Base-by-base conservation (phyloP, 176 grass and related monocot genomes). In the Avena sativa region DNA sequence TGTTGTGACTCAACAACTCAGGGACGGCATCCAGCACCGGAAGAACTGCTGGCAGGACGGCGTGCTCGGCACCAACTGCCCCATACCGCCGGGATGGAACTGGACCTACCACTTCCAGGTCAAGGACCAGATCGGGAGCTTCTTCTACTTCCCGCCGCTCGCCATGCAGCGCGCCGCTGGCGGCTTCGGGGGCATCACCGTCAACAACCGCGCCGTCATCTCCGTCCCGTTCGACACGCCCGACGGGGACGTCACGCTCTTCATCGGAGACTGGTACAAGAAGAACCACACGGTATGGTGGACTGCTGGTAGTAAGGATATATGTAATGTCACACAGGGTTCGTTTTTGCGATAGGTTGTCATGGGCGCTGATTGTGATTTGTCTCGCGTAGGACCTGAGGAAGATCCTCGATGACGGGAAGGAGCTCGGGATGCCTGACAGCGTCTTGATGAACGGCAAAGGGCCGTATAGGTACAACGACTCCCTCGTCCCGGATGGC, bases 41-140 rank as follows among this genome's bases (percentile, higher is more conserved):
- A 98, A 91, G 67, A 94, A 93, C 78, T 92, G 88, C 88, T 98
- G 96, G 96, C 43, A 94, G 38, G 96, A 98, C 46, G 96, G 96
- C 0, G 96, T 98, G 17, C 90, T 96, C 7, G 96, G 94, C 51
- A 98, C 96, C 12, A 96, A 82, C 81, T 98, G 96, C 89, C 92
- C 96, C 2, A 98, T 98, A 79, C 94, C 94, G 8, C 74, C 93
- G 0, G 96, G 96, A 8, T 96, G 90, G 96, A 98, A 98, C 21
- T 98, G 96, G 96, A 98, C 96, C 4, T 98, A 96, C 87, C 86
- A 90, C 12, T 98, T 96, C 94, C 96, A 98, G 74, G 94, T 94
- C 63, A 98, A 98, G 85, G 96, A 98, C 55, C 96, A 98, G 89
- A 93, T 98, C 46, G 96, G 96, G 51, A 98, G 93, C 91, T 96